phyloP scores from a whole-genome alignment of 352 stramenopile species.

The Thalassiosira livingstoniorum region DNA sequence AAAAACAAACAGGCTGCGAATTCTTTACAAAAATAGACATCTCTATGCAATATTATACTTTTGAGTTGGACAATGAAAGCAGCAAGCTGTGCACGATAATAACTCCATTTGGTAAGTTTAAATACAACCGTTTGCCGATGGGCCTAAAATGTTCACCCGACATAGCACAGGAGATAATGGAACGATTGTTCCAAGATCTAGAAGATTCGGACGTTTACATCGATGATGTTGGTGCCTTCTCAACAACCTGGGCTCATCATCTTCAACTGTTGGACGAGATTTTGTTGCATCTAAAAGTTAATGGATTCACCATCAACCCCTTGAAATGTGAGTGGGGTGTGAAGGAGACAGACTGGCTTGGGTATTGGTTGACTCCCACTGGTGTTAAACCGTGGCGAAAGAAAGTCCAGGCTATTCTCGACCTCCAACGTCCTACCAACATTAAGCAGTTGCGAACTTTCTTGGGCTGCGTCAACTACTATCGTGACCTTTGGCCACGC shows the following conservation, averaged over 20 bases:
- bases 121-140: slow-evolving; percentile 50
- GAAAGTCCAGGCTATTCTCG: slow-evolving; percentile 53
- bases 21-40: slow-evolving; percentile 67
- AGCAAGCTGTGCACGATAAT: slow-evolving; percentile 49
- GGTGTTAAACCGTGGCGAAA: slow-evolving; percentile 61
- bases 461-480: slow-evolving; percentile 45
- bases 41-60: slow-evolving; percentile 61
- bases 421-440: slow-evolving; percentile 18
- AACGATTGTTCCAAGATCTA: slow-evolving; percentile 36
- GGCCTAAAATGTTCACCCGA: slow-evolving; percentile 50
- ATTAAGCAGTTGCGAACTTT: slow-evolving; percentile 44
- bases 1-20: slow-evolving; percentile 24
- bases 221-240: slow-evolving; percentile 62
- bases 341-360: slow-evolving; percentile 42
- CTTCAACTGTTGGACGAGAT: slow-evolving; percentile 35
- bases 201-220: slow-evolving; percentile 51
- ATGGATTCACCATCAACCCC: slow-evolving; percentile 48
- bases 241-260: slow-evolving; percentile 37
- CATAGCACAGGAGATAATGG: slow-evolving; percentile 61
- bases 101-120: slow-evolving; percentile 40
- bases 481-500: slow-evolving; percentile 42
- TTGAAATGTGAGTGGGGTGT: slow-evolving; percentile 62
- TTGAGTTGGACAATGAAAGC: slow-evolving; percentile 55
- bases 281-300: slow-evolving; percentile 32
- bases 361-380: slow-evolving; percentile 49